These are phyloP conservation scores for Pleurotus tuber-regium DNA, from an alignment of 768 basidiomycete genomes.

Conservation along the genomic window DNA sequence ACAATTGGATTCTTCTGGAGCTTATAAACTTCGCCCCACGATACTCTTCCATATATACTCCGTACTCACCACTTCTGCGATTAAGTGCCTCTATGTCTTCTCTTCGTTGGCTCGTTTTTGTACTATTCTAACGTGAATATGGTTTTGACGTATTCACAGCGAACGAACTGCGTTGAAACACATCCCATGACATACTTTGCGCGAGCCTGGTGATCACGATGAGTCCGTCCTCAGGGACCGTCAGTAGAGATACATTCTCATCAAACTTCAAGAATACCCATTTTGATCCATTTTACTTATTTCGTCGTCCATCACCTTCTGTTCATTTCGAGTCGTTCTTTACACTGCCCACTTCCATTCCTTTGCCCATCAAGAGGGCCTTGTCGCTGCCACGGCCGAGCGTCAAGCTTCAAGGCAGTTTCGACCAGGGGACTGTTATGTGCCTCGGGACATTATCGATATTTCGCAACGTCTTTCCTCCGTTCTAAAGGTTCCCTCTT, in stretches of 20 bases:
- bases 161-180: slow-evolving; percentile 10
- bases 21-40: slow-evolving; percentile 8
- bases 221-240: slow-evolving; percentile 1
- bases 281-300: background rate
- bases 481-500: background rate
- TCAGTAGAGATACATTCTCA: background rate
- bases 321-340: slow-evolving; percentile 9
- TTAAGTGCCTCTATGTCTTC: background rate
- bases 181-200: slow-evolving; percentile 1
- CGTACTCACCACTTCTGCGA: background rate
- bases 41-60: no score
- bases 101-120: background rate
- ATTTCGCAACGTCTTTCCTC: background rate
- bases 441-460: background rate
- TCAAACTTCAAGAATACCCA: slow-evolving; percentile 3
- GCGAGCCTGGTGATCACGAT: background rate
- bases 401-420: background rate
- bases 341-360: slow-evolving; percentile 8
- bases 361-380: background rate
- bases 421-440: slow-evolving; percentile 6
- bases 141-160: slow-evolving; percentile 9
- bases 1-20: slow-evolving; percentile 7
- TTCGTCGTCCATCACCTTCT: slow-evolving; percentile 7
- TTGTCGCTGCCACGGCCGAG: background rate
- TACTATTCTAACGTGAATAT: slow-evolving; percentile 1